Percentiles rank a stretch among this genome's conserved stretches.
Conservation (phyloP, 1,284 basidiomycete species). For the Cryptococcus sp. region DNA sequence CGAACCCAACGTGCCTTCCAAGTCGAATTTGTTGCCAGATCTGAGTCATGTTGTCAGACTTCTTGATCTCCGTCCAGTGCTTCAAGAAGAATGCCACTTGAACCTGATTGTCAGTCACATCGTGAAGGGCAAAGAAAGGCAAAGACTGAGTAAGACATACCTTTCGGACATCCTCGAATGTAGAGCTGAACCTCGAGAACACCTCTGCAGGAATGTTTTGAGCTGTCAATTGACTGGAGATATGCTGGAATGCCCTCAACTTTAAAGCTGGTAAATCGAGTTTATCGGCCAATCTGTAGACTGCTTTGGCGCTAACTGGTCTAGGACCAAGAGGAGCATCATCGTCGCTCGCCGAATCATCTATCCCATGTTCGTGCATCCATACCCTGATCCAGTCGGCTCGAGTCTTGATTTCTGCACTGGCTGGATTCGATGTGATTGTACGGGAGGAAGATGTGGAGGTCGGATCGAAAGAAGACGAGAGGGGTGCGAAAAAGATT, state of each 20-base stretch:
- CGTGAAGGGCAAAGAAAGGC: too few relatives aligned
- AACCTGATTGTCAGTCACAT: slow-evolving; percentile 48
- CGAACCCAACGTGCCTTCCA: slow-evolving; percentile 74
- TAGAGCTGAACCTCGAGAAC: slow-evolving; percentile 76
- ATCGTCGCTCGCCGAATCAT: background rate
- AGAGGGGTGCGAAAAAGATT: slow-evolving; percentile 76
- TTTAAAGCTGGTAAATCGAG: slow-evolving; percentile 43
- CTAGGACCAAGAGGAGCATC: slow-evolving; percentile 52
- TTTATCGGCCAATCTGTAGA: slow-evolving; percentile 81
- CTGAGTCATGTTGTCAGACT: slow-evolving; percentile 70
- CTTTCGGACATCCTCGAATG: slow-evolving; percentile 77
- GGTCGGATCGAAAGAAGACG: slow-evolving; percentile 53
- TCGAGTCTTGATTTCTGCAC: slow-evolving; percentile 14
- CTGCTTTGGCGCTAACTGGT: slow-evolving; percentile 82
- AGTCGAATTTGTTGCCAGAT: slow-evolving; percentile 77
- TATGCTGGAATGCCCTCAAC: slow-evolving; percentile 57
- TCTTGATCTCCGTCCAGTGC: slow-evolving; percentile 75
- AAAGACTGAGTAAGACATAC: slow-evolving; percentile 41
- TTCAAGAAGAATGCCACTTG: slow-evolving; percentile 72
- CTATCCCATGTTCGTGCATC: slow-evolving; percentile 30
- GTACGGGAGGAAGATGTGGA: slow-evolving; percentile 11
- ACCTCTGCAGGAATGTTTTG: slow-evolving; percentile 80
- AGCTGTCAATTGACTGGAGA: slow-evolving; percentile 66
- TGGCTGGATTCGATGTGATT: slow-evolving; percentile 1
- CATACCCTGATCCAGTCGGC: slow-evolving; percentile 40